Percentiles rank a stretch among this genome's conserved stretches.
Evolutionary conservation across 2,329 filamentous ascomycete species (phyloP).

Genomic region (Tympanopsis confertula): DNA sequence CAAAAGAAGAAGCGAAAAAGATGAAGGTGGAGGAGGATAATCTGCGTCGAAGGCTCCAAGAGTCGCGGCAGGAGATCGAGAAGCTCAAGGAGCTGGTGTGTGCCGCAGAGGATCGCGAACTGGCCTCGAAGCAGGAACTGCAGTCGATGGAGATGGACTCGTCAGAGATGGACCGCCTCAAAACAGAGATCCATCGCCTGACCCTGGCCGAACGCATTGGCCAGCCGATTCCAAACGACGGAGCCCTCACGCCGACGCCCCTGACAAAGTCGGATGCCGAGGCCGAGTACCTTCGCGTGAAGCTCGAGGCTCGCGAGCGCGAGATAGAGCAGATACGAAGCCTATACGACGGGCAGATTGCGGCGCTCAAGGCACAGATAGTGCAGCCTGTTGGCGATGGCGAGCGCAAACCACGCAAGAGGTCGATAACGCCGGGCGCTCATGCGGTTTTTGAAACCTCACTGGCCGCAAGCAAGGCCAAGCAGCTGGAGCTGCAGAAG

Average conservation of each 20-base stretch:
- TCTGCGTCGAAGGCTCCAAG: constrained; percentile 45
- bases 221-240: constrained; percentile 51
- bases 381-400: constrained; percentile 21
- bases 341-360: constrained; percentile 35
- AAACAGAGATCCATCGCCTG: constrained; percentile 45
- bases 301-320: constrained; percentile 37
- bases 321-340: constrained; percentile 30
- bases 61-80: constrained; percentile 45
- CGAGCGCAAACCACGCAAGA: constrained; percentile 8
- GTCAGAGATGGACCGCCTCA: constrained; percentile 47
- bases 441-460: constrained; percentile 27
- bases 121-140: constrained; percentile 50
- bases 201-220: constrained; percentile 49
- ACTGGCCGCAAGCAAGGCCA: constrained; percentile 37
- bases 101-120: constrained; percentile 57
- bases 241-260: constrained; percentile 42
- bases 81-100: constrained; percentile 56
- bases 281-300: constrained; percentile 44
- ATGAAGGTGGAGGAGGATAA: constrained; percentile 45
- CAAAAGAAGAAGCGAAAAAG: constrained; percentile 60
- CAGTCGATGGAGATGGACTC: constrained; percentile 49
- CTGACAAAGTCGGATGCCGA: constrained; percentile 46
- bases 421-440: constrained; percentile 9
- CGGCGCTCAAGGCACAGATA: constrained; percentile 31
- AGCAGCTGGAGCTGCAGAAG: constrained; percentile 40